A percentile compares a stretch with the other conserved stretches of the same genome.
phyloP scores from a whole-genome alignment of 371 early-diverging fungal species.

The Scutellospora calospora region DNA sequence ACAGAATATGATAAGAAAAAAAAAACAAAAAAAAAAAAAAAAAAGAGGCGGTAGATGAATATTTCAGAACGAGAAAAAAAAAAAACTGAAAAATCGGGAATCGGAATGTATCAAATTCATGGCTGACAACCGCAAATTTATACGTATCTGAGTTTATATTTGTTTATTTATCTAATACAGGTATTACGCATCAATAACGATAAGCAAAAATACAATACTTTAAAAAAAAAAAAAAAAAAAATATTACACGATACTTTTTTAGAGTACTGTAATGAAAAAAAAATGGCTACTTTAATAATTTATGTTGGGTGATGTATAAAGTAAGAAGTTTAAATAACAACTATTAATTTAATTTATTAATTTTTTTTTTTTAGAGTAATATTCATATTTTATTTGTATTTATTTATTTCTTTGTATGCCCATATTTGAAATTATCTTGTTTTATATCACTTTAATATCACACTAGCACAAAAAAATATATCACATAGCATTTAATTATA shows the following conservation, averaged over 20 bases:
- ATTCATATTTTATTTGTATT: too few species aligned
- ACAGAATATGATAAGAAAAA: neutral
- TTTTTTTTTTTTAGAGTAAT: too few species aligned
- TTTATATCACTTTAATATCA: too few species aligned
- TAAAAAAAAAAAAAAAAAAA: constrained; percentile 15
- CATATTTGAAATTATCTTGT: too few species aligned
- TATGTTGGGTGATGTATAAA: neutral
- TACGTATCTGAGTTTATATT: constrained; percentile 12
- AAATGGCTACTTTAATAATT: neutral
- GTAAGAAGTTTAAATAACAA: too few species aligned
- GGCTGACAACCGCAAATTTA: constrained; percentile 13
- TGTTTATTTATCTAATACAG: constrained; percentile 38
- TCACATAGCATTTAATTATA: too few species aligned
- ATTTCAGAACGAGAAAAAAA: neutral
- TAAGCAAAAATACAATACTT: constrained; percentile 5
- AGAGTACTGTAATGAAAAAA: neutral
- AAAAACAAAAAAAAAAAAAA: neutral
- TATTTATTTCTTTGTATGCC: too few species aligned
- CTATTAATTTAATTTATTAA: too few species aligned
- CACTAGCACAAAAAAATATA: too few species aligned
- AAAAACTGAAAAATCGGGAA: constrained; percentile 9
- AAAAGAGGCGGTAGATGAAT: neutral
- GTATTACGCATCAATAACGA: neutral
- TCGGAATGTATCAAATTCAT: constrained; percentile 6
- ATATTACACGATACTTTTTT: neutral